phyloP scores from a whole-genome alignment of 495 filamentous ascomycete species.

The Xylaria longipes region DNA sequence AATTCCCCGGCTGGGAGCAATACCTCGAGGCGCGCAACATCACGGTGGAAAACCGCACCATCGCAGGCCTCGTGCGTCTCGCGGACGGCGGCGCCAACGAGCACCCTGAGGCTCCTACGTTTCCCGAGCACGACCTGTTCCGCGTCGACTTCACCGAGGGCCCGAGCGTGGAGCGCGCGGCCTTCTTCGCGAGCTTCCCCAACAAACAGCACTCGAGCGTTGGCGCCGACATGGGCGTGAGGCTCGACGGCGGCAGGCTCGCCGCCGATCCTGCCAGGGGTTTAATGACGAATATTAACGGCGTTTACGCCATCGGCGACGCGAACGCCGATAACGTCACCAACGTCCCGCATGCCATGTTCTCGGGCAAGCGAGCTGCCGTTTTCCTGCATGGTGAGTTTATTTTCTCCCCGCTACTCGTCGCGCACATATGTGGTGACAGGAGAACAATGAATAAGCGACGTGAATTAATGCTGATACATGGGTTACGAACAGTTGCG shows the following conservation, averaged over 20 bases:
- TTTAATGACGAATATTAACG: constrained; percentile 54
- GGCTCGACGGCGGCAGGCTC: constrained; percentile 53
- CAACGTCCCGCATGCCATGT: constrained; percentile 67
- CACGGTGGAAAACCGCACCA: constrained; percentile 60
- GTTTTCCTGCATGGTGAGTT: constrained; percentile 62
- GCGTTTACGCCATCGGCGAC: constrained; percentile 64
- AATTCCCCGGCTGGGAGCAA: constrained; percentile 52
- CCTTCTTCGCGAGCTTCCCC: constrained; percentile 58
- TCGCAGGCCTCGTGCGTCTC: constrained; percentile 54
- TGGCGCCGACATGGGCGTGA: constrained; percentile 49
- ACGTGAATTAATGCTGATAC: constrained; percentile 20
- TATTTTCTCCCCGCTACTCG: neutral
- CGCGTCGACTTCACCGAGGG: constrained; percentile 59
- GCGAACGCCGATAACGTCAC: constrained; percentile 63
- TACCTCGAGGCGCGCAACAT: constrained; percentile 58
- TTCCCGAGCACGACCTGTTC: constrained; percentile 57
- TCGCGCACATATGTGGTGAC: neutral
- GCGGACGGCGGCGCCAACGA: constrained; percentile 46
- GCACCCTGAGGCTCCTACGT: constrained; percentile 46
- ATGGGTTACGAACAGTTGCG: constrained; percentile 29
- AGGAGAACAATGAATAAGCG: neutral
- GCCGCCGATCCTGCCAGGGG: constrained; percentile 43
- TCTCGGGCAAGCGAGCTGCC: constrained; percentile 60
- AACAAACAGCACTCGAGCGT: constrained; percentile 50
- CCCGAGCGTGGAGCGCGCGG: constrained; percentile 48